Base-by-base conservation (phyloP, 306 rosid genomes). In the Gastrolobium villosum region DNA sequence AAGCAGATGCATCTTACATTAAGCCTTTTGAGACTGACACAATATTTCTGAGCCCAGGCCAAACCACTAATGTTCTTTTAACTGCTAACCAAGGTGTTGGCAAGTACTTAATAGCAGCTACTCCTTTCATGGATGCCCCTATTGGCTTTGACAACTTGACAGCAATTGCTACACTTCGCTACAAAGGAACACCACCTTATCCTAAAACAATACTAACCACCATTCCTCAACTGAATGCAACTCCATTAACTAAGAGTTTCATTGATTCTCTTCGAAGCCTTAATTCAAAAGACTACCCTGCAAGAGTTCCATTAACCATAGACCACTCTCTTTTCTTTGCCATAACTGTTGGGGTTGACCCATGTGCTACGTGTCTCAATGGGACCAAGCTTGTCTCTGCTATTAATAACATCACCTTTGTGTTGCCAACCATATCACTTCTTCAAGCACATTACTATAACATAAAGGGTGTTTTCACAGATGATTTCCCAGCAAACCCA, bases 41-140 rank as follows among this genome's bases (percentile, higher is more conserved):
- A 3, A 74, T 89, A 76, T 88, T 85, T 76, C 41, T 86, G 14
- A 85, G 94, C 44, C 94, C 97, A 4, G 93, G 98, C 49, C 97
- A 93, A 89, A 93, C 94, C 48, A 93, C 93, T 37, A 93, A 88
- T 44, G 97, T 78, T 28, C 84, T 89, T 64, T 36, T 91, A 54
- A 78, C 81, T 4, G 82, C 92, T 0, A 63, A 81, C 74, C 67
- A 84, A 78, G 41, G 7, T 4, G 61, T 86, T 44, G 94, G 96
- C 44, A 88, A 90, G 20, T 90, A 89, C 93, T 76, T 87, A 28
- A 84, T 91, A 56, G 81, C 88, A 67, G 65, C 70, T 34, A 82
- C 89, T n/a, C 93, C 92, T 30, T 93, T 93, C 90, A 91, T 93
- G 93, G 97, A 91, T 6, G 84, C 95, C 6, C 95, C 97, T 1